Conservation (phyloP, 1,284 basidiomycete genomes). For the Agaricales sp. region DNA sequence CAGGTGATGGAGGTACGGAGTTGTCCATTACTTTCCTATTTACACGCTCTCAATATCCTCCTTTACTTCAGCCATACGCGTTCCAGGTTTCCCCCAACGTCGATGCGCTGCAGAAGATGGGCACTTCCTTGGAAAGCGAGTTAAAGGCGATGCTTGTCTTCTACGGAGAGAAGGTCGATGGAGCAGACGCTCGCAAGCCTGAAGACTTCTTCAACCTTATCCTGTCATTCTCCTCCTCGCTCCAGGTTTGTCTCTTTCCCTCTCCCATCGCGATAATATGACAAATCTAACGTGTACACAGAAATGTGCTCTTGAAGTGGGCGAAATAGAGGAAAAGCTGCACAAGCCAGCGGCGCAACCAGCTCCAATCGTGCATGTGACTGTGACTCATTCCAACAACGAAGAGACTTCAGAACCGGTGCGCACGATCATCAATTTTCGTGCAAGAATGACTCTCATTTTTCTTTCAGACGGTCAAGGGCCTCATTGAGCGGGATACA, state of each 20-base stretch:
- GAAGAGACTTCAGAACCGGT: too few species aligned
- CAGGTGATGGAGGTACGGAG: conserved; percentile 51
- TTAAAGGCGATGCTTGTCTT: conserved; percentile 50
- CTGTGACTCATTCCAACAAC: too few species aligned
- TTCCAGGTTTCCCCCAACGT: conserved; percentile 38
- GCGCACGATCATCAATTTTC: too few species aligned
- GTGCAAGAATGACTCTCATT: too few species aligned
- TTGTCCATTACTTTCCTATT: too few species aligned
- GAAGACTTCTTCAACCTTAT: conserved; percentile 77
- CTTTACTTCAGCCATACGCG: conserved; percentile 43
- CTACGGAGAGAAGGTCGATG: conserved; percentile 62
- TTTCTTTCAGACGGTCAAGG: conserved; percentile 13
- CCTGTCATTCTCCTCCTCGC: conserved; percentile 59
- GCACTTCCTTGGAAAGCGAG: conserved; percentile 43
- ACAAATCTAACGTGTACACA: conserved; percentile 18
- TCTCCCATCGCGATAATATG: neutral
- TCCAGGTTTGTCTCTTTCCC: conserved; percentile 42
- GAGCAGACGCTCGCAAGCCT: conserved; percentile 52
- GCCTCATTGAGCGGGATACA: conserved; percentile 17
- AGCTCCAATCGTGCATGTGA: conserved; percentile 8
- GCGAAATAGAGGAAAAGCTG: conserved; percentile 36
- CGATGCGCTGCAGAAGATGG: conserved; percentile 56
- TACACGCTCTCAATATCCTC: too few species aligned
- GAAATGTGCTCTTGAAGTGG: conserved; percentile 72
- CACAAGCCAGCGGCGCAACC: conserved; percentile 12